Conservation (phyloP, 306 rosid genomes). For the Lithocarpus polystachyus region DNA sequence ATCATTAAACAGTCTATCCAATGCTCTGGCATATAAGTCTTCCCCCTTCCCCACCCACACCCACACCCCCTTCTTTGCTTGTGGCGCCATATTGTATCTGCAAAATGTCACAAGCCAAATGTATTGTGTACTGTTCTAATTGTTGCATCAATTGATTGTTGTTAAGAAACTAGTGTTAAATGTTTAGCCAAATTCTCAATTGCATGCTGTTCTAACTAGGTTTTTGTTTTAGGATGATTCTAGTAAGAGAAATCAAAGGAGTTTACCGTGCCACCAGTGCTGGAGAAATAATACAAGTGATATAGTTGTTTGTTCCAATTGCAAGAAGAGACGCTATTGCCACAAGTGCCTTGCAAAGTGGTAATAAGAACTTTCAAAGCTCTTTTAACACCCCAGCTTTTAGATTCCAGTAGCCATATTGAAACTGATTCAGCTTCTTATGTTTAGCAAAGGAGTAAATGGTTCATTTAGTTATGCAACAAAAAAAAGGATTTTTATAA, state of each 20-base stretch:
- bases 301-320: conserved; percentile 40
- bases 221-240: conserved; percentile 38
- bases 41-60: background rate
- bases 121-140: background rate
- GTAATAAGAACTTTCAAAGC: conserved; percentile 27
- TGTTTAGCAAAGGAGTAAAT: background rate
- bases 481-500: background rate
- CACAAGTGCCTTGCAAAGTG: conserved; percentile 57
- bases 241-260: conserved; percentile 19
- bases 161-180: conserved; percentile 3
- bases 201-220: conserved; percentile 9
- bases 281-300: conserved; percentile 35
- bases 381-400: background rate
- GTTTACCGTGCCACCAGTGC: conserved; percentile 62
- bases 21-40: background rate
- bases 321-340: conserved; percentile 61
- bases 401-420: background rate
- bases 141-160: conserved; percentile 5
- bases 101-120: background rate
- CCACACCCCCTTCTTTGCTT: background rate
- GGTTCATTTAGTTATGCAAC: background rate
- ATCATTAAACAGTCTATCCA: background rate
- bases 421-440: background rate
- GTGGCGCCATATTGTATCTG: background rate
- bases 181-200: background rate